A percentile compares a stretch with the other conserved stretches of the same genome.
These are phyloP conservation scores for Endoconidiophora laricicola DNA, from an alignment of 2,329 filamentous ascomycete genomes.

Conservation along the genomic window DNA sequence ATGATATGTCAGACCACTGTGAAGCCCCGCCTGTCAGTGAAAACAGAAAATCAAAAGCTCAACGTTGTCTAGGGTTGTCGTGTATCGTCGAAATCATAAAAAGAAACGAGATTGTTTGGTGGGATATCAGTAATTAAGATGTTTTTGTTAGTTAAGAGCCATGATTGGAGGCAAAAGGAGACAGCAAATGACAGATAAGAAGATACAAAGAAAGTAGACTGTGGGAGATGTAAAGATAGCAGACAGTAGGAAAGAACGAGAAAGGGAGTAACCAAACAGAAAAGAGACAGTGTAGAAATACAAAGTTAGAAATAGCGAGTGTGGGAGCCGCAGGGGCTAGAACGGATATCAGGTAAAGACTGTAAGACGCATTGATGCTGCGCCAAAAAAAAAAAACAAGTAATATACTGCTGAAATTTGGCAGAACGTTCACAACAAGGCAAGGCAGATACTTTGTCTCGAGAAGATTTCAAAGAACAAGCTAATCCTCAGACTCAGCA, in stretches of 20 bases:
- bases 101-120: background rate
- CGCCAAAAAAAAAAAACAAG: background rate
- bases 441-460: no score
- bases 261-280: background rate
- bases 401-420: background rate
- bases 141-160: no score
- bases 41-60: background rate
- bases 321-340: background rate
- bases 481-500: conserved; percentile 9
- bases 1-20: background rate
- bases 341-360: conserved; percentile 11
- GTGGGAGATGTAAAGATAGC: background rate
- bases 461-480: no score
- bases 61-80: background rate
- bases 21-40: no score
- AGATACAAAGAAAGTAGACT: background rate
- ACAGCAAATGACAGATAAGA: background rate
- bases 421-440: background rate
- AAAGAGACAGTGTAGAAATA: background rate
- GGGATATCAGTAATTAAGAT: background rate
- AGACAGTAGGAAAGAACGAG: background rate
- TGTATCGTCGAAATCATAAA: background rate
- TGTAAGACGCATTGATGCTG: background rate
- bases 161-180: background rate
- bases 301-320: background rate